These are phyloP conservation scores for Colletotrichum coccodes DNA, from an alignment of 2,329 filamentous ascomycete species.

Conservation along the genomic window DNA sequence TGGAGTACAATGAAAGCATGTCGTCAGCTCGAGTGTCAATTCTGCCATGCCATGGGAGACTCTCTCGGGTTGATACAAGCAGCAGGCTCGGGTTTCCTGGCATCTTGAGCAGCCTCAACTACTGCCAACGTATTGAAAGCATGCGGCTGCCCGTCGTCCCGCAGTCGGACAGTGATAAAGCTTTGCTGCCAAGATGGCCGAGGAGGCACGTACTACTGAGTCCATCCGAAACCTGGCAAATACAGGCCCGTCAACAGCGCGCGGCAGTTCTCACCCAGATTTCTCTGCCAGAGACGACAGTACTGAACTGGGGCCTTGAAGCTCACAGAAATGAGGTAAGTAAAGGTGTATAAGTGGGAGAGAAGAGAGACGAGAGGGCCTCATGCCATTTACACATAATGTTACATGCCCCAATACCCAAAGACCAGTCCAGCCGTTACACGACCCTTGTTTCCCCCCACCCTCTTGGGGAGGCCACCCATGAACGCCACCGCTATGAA, in stretches of 20 bases:
- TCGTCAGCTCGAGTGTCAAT: no score
- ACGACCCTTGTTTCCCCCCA: neutral
- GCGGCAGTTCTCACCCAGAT: no score
- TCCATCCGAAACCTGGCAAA: neutral
- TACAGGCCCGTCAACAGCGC: neutral
- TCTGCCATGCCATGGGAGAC: no score
- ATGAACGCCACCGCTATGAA: constrained; percentile 57
- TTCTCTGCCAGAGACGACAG: neutral
- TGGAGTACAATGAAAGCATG: no score
- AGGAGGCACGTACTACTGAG: neutral
- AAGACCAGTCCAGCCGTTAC: constrained; percentile 8
- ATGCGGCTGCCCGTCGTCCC: no score
- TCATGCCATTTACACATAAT: constrained; percentile 29
- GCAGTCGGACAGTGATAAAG: no score
- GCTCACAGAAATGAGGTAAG: neutral
- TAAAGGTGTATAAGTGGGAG: neutral
- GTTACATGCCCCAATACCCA: constrained; percentile 7
- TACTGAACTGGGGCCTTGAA: neutral
- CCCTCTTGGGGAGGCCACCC: neutral
- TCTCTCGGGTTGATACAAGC: no score
- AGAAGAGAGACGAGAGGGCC: constrained; percentile 32
- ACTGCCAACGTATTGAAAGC: neutral
- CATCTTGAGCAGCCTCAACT: neutral
- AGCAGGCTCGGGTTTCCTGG: no score
- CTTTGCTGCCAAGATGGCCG: no score